Evolutionary conservation across 306 rosid species (phyloP).

Genomic region (Cucurbita ficifolia): DNA sequence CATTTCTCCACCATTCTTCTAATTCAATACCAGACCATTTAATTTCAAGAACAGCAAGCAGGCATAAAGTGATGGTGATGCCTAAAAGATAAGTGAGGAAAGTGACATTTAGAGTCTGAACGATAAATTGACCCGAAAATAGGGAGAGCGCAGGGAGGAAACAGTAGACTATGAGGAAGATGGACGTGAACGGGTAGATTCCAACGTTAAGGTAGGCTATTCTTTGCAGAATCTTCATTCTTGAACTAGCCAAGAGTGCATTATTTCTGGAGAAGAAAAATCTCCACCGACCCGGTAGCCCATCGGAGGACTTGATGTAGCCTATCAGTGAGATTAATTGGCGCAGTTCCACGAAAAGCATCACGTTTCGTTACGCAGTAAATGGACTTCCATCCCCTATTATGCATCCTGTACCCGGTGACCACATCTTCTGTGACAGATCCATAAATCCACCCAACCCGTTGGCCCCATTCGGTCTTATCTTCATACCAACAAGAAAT

Average conservation of each 20-base stretch:
- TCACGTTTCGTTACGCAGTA: slow-evolving; percentile 93
- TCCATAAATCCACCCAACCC: slow-evolving; percentile 97
- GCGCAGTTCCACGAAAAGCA: slow-evolving; percentile 98
- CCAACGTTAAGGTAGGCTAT: slow-evolving; percentile 91
- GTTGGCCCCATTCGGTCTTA: slow-evolving; percentile 96
- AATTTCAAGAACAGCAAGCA: slow-evolving; percentile 84
- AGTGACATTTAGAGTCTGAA: slow-evolving; percentile 64
- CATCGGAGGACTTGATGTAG: slow-evolving; percentile 91
- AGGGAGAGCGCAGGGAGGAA: slow-evolving; percentile 94
- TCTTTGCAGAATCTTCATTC: slow-evolving; percentile 70
- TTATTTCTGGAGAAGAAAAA: slow-evolving; percentile 94
- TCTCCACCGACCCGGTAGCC: slow-evolving; percentile 98
- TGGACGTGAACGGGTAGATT: slow-evolving; percentile 84
- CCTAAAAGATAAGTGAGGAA: slow-evolving; percentile 66
- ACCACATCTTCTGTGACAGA: slow-evolving; percentile 98
- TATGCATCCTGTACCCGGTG: slow-evolving; percentile 94
- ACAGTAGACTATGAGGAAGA: slow-evolving; percentile 93
- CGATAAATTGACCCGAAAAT: slow-evolving; percentile 92
- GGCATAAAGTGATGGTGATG: slow-evolving; percentile 54
- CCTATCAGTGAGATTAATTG: slow-evolving; percentile 89
- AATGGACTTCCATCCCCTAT: slow-evolving; percentile 90
- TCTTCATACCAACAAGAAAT: slow-evolving; percentile 98
- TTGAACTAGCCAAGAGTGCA: slow-evolving; percentile 66
- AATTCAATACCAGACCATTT: slow-evolving; percentile 89
- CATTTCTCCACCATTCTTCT: slow-evolving; percentile 99